Conservation (phyloP, 225 moss, liverwort and hornwort species). For the Straminergon stramineum region DNA sequence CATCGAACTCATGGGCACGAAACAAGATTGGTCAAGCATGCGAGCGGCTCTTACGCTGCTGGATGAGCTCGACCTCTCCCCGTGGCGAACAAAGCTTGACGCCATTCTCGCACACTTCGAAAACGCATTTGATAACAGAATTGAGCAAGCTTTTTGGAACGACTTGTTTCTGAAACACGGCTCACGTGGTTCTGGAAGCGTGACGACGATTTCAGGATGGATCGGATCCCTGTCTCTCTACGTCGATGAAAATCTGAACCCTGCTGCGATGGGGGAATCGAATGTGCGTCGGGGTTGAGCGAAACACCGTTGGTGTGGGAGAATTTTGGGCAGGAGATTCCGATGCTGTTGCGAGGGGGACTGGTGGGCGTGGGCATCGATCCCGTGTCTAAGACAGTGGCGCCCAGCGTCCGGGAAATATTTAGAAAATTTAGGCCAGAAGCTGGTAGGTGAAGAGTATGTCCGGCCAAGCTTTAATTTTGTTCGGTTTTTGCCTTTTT, state of each 20-base stretch:
- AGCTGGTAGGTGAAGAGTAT: no score
- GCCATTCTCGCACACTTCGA: not conserved
- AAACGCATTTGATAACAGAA: not conserved
- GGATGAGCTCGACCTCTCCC: conserved; percentile 2
- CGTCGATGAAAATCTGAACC: not conserved
- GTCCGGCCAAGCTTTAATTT: no score
- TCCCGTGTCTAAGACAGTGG: not conserved
- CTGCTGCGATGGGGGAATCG: not conserved
- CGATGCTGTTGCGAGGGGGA: not conserved
- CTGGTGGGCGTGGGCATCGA: conserved; percentile 10
- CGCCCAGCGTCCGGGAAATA: not conserved
- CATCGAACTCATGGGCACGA: not conserved
- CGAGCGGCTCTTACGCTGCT: not conserved
- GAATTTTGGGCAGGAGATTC: not conserved
- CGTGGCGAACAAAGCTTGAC: not conserved
- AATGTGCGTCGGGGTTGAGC: not conserved
- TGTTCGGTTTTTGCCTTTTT: no score
- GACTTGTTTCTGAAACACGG: conserved; percentile 6
- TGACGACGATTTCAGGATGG: conserved; percentile 8
- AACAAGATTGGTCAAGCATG: not conserved
- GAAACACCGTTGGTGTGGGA: not conserved
- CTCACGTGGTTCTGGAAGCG: not conserved
- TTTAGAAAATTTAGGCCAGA: no score
- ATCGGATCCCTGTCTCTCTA: not conserved
- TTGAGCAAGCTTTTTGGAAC: conserved; percentile 7